A percentile compares a stretch with the other conserved stretches of the same genome.
phyloP scores from a whole-genome alignment of 208 protist genomes.

The Leishmania aethiopica region DNA sequence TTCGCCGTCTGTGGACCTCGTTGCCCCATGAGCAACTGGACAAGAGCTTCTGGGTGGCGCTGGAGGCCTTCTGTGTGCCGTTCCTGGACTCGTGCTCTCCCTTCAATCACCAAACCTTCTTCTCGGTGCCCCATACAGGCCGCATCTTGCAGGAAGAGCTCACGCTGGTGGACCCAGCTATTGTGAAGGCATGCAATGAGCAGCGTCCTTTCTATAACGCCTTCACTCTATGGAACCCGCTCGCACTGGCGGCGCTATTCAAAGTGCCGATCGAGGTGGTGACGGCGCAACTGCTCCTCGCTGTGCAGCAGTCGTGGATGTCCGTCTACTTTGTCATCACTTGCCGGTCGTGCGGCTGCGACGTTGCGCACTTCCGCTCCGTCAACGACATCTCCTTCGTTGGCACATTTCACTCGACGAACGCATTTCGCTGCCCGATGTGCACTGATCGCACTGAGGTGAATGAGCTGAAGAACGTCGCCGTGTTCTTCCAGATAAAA shows the following conservation, averaged over 20 bases:
- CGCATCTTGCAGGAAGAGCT: slow-evolving; percentile 42
- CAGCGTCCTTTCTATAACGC: slow-evolving; percentile 56
- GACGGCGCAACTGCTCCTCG: slow-evolving; percentile 79
- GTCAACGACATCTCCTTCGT: slow-evolving; percentile 72
- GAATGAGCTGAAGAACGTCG: slow-evolving; percentile 47
- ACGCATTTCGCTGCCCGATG: slow-evolving; percentile 75
- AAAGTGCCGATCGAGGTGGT: slow-evolving; percentile 59
- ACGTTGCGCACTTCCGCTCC: slow-evolving; percentile 56
- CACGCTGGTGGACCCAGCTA: slow-evolving; percentile 29
- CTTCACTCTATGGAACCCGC: slow-evolving; percentile 82
- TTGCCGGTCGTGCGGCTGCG: slow-evolving; percentile 79
- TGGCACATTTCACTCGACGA: slow-evolving; percentile 65
- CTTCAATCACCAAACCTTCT: slow-evolving; percentile 58
- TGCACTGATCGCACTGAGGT: slow-evolving; percentile 75
- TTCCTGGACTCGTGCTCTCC: slow-evolving; percentile 46
- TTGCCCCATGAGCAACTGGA: slow-evolving; percentile 56
- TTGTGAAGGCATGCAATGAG: slow-evolving; percentile 51
- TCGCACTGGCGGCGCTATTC: slow-evolving; percentile 52
- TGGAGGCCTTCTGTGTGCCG: slow-evolving; percentile 60
- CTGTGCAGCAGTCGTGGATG: slow-evolving; percentile 62
- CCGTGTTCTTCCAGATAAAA: slow-evolving; percentile 73
- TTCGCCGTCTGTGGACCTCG: slow-evolving; percentile 52
- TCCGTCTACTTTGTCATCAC: slow-evolving; percentile 64
- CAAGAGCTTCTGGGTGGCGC: slow-evolving; percentile 61
- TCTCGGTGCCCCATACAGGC: slow-evolving; percentile 40